A percentile compares a stretch with the other conserved stretches of the same genome.
Evolutionary conservation across 768 basidiomycete genomes (phyloP).

Genomic region (Mycena amicta): DNA sequence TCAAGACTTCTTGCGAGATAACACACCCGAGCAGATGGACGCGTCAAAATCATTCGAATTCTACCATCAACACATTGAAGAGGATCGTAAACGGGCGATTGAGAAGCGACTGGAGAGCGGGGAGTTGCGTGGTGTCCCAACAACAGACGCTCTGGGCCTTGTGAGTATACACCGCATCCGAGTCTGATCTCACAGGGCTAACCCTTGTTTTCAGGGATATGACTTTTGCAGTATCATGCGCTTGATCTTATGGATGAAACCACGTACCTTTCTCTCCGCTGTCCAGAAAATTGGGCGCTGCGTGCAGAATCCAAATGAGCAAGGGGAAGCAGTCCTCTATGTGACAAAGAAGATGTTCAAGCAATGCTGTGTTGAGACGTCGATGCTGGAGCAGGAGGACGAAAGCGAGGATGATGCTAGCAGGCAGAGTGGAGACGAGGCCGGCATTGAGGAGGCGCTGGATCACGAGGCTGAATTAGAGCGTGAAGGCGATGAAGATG

Average conservation of each 20-base stretch:
- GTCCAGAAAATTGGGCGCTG: constrained; percentile 5
- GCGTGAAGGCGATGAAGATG: not conserved
- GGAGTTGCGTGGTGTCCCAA: not conserved
- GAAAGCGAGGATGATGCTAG: no score
- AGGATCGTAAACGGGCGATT: not conserved
- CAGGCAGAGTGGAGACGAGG: no score
- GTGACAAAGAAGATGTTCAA: not conserved
- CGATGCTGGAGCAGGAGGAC: not conserved
- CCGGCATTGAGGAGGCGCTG: no score
- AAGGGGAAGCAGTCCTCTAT: not conserved
- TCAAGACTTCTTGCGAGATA: not conserved
- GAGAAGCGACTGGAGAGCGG: not conserved
- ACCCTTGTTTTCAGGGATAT: not conserved
- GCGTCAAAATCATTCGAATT: not conserved
- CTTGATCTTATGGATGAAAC: constrained; percentile 4
- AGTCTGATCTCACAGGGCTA: not conserved
- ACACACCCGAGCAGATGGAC: not conserved
- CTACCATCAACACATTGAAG: constrained; percentile 11
- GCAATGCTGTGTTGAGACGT: not conserved
- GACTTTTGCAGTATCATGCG: constrained; percentile 6
- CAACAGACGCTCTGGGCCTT: constrained; percentile 8
- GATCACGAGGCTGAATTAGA: no score
- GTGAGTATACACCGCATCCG: not conserved
- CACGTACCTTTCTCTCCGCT: constrained; percentile 1
- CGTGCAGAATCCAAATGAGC: not conserved